phyloP scores from a whole-genome alignment of 2,329 filamentous ascomycete species.

The Malbranchea zuffiana region DNA sequence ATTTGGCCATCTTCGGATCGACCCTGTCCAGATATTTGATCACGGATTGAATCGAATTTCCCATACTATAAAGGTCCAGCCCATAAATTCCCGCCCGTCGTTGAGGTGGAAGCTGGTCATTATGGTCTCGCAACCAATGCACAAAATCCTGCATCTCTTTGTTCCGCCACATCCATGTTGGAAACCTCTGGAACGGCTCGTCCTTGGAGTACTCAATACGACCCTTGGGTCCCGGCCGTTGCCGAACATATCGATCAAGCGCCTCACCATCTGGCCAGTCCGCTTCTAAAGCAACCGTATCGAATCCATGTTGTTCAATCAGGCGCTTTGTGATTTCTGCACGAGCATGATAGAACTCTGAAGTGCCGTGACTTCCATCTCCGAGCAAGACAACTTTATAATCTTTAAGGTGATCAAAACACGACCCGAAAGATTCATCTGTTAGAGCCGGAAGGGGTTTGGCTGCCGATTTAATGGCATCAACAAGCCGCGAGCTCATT shows the following conservation, averaged over 20 bases:
- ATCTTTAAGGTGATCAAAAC: conserved; percentile 33
- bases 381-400: conserved; percentile 37
- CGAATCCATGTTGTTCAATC: conserved; percentile 42
- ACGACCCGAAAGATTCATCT: conserved; percentile 28
- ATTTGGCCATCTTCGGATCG: conserved; percentile 34
- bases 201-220: conserved; percentile 22
- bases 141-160: conserved; percentile 41
- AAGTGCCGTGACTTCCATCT: conserved; percentile 44
- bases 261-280: conserved; percentile 46
- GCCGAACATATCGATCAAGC: conserved; percentile 42
- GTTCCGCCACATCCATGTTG: conserved; percentile 49
- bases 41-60: conserved; percentile 36
- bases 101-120: conserved; percentile 24
- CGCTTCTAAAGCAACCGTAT: conserved; percentile 41
- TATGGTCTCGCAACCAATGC: conserved; percentile 42
- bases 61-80: conserved; percentile 44
- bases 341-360: conserved; percentile 44
- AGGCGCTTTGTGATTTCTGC: conserved; percentile 43
- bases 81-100: conserved; percentile 38
- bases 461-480: conserved; percentile 27
- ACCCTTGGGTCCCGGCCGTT: conserved; percentile 31
- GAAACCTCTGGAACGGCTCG: conserved; percentile 41
- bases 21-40: conserved; percentile 40
- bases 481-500: conserved; percentile 23
- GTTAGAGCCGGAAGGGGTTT: conserved; percentile 28